Evolutionary conservation across 2,329 filamentous ascomycete genomes (phyloP), one percentile per base, ranked within the genome.

Genomic region (Pyrenophora seminiperda): DNA sequence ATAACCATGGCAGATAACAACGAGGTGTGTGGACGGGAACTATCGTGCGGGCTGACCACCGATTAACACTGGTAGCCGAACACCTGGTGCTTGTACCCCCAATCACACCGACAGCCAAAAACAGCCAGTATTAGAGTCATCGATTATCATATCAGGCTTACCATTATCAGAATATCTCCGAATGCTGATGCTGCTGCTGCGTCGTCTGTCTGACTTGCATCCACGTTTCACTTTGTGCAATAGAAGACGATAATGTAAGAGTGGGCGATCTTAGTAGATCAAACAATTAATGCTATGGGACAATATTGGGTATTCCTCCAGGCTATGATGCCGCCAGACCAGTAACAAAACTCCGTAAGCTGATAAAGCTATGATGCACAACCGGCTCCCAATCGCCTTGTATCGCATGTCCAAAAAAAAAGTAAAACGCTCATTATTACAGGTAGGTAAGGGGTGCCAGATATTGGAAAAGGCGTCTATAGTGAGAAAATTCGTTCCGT

Each of bases 351-450:
- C 57, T 62, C 56, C 63, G 52, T 56, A 50, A 48, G 47, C 47
- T 45, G 55, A 54, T 53, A 42, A 59, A 60, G 54, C 54, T 53
- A 54, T 56, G 41, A 47, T 57, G 45, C 53, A 42, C 53, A 42
- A 39, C 40, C 43, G 49, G 56, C 55, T 54, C 54, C 62, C 58
- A 52, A 60, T 65, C 67, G 66, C 68, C 70, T 63, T 52, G 50
- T 63, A 53, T 71, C 71, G 68, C 68, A 71, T 50, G 42, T 48
- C 22, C 20, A 49, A 36, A 54, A 37, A 54, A 66, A 27, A 57
- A 60, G 62, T 47, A 44, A 47, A 37, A 62, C 63, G 68, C 65
- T 71, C 62, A 58, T 52, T 72, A 73, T 73, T 73, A 72, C 58
- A 73, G 71, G 51, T 53, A 52, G 55, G 41, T 51, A 37, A 52